These are phyloP conservation scores for Solanum virginianum DNA, from an alignment of 257 asterid species.

Conservation along the genomic window DNA sequence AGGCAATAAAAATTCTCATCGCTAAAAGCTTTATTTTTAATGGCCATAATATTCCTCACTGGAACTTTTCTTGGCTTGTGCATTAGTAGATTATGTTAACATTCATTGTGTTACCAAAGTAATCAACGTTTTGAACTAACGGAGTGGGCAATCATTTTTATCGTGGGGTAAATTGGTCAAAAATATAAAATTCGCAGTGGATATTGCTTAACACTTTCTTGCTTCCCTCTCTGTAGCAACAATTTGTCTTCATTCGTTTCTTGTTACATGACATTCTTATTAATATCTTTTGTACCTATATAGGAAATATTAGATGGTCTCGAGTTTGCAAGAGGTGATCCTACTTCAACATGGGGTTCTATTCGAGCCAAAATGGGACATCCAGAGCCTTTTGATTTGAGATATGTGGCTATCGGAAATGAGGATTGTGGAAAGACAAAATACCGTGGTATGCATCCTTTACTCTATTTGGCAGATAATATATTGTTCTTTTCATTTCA, in stretches of 20 bases:
- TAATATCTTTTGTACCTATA: background rate
- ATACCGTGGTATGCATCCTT: constrained; percentile 48
- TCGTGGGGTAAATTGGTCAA: background rate
- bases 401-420: constrained; percentile 88
- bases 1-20: background rate
- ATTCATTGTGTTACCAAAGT: background rate
- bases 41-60: background rate
- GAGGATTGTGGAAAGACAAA: constrained; percentile 86
- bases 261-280: background rate
- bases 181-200: background rate
- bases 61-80: background rate
- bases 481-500: background rate
- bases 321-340: constrained; percentile 82
- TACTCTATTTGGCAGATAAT: background rate
- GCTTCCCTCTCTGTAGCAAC: background rate
- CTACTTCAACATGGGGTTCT: constrained; percentile 83
- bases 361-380: constrained; percentile 85
- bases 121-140: background rate
- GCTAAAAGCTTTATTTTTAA: background rate
- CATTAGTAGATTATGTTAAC: background rate
- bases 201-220: background rate
- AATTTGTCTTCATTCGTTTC: background rate
- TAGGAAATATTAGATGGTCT: constrained; percentile 88
- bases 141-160: background rate
- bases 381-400: constrained; percentile 78